These are phyloP conservation scores for Saccharomycodes ludwigii DNA, from an alignment of 805 yeast species.

Conservation along the genomic window DNA sequence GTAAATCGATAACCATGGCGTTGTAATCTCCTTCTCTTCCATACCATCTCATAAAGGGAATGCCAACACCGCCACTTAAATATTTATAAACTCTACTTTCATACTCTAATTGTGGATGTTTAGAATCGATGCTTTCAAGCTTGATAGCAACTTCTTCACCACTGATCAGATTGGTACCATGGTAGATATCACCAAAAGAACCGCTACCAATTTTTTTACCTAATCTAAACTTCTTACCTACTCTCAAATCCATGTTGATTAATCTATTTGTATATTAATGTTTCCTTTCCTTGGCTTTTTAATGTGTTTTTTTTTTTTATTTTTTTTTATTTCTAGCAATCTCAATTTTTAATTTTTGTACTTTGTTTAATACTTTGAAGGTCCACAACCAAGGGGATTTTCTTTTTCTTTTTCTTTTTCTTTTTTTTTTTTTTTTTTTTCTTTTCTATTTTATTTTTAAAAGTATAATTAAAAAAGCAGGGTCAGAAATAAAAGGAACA, in stretches of 20 bases:
- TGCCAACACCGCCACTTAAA: conserved; percentile 91
- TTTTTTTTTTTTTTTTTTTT: no score
- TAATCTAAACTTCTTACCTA: conserved; percentile 87
- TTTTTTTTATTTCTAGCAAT: no score
- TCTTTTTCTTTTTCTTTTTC: no score
- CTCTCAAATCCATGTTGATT: conserved; percentile 61
- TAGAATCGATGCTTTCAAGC: conserved; percentile 77
- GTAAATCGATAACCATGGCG: conserved; percentile 90
- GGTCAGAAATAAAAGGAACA: no score
- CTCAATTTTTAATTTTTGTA: no score
- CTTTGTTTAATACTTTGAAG: no score
- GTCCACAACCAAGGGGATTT: no score
- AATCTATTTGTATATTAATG: background rate
- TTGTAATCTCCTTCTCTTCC: conserved; percentile 95
- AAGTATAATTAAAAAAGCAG: no score
- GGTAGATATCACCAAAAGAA: conserved; percentile 92
- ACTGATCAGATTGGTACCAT: conserved; percentile 83
- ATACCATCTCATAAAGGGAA: conserved; percentile 93
- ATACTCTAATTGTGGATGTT: conserved; percentile 93
- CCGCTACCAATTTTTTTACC: conserved; percentile 96
- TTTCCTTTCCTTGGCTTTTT: background rate
- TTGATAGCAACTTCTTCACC: conserved; percentile 98
- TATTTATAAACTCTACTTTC: conserved; percentile 95
- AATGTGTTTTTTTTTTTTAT: background rate
- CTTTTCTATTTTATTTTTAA: no score